A percentile compares a stretch with the other conserved stretches of the same genome.
Evolutionary conservation across 2,329 filamentous ascomycete genomes (phyloP).

Genomic region (Aspergillus fructus): DNA sequence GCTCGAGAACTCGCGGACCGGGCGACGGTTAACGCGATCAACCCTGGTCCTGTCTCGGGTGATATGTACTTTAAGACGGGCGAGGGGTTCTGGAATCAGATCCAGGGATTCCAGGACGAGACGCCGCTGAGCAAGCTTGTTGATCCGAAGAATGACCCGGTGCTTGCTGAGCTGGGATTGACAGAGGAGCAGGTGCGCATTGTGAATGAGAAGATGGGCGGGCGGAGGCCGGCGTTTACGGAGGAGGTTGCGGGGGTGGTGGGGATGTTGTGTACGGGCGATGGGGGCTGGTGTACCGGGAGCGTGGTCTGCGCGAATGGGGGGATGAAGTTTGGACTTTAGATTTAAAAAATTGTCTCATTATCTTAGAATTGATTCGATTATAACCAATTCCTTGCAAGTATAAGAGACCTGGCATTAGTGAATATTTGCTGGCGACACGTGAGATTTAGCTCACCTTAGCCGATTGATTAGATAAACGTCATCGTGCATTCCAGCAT

Average conservation of each 20-base stretch:
- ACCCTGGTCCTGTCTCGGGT: conserved; percentile 65
- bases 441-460: background rate
- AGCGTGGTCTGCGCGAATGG: conserved; percentile 79
- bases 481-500: conserved; percentile 8
- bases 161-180: conserved; percentile 54
- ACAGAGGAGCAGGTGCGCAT: conserved; percentile 62
- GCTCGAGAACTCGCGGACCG: conserved; percentile 61
- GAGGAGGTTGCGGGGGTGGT: conserved; percentile 73
- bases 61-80: conserved; percentile 64
- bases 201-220: conserved; percentile 57
- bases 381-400: too few species aligned
- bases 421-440: background rate
- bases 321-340: conserved; percentile 56
- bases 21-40: conserved; percentile 65
- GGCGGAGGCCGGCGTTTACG: conserved; percentile 63
- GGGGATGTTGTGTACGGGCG: conserved; percentile 70
- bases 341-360: background rate
- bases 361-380: background rate
- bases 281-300: conserved; percentile 76
- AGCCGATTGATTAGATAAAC: background rate
- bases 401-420: background rate
- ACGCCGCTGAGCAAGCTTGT: conserved; percentile 64
- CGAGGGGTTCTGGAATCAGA: conserved; percentile 57
- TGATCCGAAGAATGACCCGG: conserved; percentile 55
- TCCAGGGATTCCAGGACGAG: conserved; percentile 61